phyloP scores from a whole-genome alignment of 192 early-diverging fungal species.

The Phycomyces blakesleeanus region DNA sequence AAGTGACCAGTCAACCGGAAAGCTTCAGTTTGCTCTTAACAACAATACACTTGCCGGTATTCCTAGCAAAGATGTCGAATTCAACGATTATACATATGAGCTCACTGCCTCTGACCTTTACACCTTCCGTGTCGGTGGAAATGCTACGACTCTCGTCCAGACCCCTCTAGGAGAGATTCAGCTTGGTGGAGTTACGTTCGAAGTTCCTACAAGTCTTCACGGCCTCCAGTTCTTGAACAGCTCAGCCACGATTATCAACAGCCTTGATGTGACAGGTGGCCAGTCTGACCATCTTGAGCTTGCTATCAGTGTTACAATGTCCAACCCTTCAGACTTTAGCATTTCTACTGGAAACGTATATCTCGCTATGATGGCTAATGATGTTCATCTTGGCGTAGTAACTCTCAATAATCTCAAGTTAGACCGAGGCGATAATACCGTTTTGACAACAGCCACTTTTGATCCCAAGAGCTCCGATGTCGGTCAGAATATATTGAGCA shows the following conservation, averaged over 20 bases:
- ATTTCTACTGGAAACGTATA: conserved; percentile 50
- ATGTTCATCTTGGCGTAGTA: conserved; percentile 45
- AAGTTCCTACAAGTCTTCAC: conserved; percentile 40
- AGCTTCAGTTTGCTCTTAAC: conserved; percentile 46
- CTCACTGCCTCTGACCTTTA: conserved; percentile 42
- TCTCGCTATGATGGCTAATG: conserved; percentile 42
- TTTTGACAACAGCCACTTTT: conserved; percentile 42
- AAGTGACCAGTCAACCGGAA: conserved; percentile 39
- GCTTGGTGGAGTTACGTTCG: conserved; percentile 53
- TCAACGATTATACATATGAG: conserved; percentile 50
- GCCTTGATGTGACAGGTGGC: conserved; percentile 54
- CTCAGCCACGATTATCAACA: conserved; percentile 46
- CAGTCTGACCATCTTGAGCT: conserved; percentile 34
- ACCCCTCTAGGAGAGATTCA: conserved; percentile 55
- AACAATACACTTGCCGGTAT: conserved; percentile 43
- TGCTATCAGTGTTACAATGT: conserved; percentile 39
- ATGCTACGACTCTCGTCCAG: conserved; percentile 42
- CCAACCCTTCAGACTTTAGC: conserved; percentile 42
- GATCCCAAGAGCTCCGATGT: conserved; percentile 40
- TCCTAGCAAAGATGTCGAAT: conserved; percentile 39
- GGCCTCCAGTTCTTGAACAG: conserved; percentile 57
- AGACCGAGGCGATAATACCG: conserved; percentile 39
- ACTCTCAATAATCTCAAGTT: conserved; percentile 42
- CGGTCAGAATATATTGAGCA: conserved; percentile 45
- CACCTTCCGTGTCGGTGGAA: conserved; percentile 44